Evolutionary conservation across 2,329 filamentous ascomycete species (phyloP), one percentile per base, ranked within the genome.

Genomic region (Pestalotiopsis sp.): DNA sequence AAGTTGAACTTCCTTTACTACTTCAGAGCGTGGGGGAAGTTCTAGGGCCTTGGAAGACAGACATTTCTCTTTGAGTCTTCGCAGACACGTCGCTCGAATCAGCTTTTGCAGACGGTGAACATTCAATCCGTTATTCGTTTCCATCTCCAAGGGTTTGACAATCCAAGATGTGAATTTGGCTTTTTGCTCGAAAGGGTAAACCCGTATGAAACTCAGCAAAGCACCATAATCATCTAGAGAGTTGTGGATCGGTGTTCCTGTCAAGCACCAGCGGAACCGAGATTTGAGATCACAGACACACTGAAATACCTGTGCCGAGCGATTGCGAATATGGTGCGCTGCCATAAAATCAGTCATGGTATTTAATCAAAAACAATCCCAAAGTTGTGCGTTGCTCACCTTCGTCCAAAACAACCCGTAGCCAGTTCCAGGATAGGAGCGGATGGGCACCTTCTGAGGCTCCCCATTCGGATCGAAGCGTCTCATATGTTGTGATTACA

Each of bases 161-260:
- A 80, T 75, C 67, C 72, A 73, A 12, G 36, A 68, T 5, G 71
- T 41, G 61, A 79, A 79, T 25, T 66, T 14, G 3, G 67, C 49
- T 25, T 71, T 67, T 12, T 69, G 68, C 45, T 69, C 65, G n/a
- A 80, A 72, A 0, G 72, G 70, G 0, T 66, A 58, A 7, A 80
- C 71, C 1, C 74, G 31, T 4, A 81, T 65, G 56, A 81, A 82
- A n/a, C 68, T 67, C 0, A 81, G 67, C 0, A 83, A 71, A 0
- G 80, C 73, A 0, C 78, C 80, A 39, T 77, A 78, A 69, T 83
- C 80, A 20, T 81, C 77, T 0, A 84, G 74, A 0, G 72, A 72
- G 61, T 83, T 82, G 3, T 81, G 78, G 2, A 82, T 79, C 0
- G 80, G 81, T 0, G 80, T 82, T 12, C 80, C 80, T 0, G 79